Conservation (phyloP, 2,329 filamentous ascomycete species). For the Davidsoniella virescens region DNA sequence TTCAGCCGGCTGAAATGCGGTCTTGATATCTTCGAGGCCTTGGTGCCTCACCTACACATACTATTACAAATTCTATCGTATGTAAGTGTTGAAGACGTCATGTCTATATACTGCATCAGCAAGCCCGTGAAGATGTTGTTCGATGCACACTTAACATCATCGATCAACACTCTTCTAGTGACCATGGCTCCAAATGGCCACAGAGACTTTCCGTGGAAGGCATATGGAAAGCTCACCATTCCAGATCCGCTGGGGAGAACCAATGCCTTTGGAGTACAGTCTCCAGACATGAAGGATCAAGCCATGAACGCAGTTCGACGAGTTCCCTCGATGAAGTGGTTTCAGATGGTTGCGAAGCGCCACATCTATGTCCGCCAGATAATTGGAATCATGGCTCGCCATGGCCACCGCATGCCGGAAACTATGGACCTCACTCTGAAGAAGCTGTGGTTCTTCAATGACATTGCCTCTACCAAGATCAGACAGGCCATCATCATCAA, state of each 20-base stretch:
- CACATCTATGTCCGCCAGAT: conserved; percentile 44
- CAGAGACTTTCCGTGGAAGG: conserved; percentile 41
- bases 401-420: conserved; percentile 39
- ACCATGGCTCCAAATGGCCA: conserved; percentile 38
- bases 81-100: conserved; percentile 37
- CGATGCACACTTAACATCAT: conserved; percentile 41
- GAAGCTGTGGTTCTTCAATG: conserved; percentile 61
- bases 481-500: conserved; percentile 40
- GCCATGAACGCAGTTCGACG: conserved; percentile 23
- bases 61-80: conserved; percentile 11
- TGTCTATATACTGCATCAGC: conserved; percentile 49
- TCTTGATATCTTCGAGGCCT: conserved; percentile 27
- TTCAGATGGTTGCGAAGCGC: conserved; percentile 47
- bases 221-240: conserved; percentile 41
- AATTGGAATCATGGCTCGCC: conserved; percentile 39
- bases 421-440: conserved; percentile 32
- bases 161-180: conserved; percentile 38
- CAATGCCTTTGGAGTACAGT: conserved; percentile 18
- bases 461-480: conserved; percentile 39
- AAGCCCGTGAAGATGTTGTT: conserved; percentile 44
- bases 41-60: conserved; percentile 34
- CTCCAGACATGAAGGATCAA: conserved; percentile 10
- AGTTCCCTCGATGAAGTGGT: conserved; percentile 50
- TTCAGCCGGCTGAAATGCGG: conserved; percentile 10
- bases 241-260: conserved; percentile 39